A percentile compares a stretch with the other conserved stretches of the same genome.
Evolutionary conservation across 192 early-diverging fungal genomes (phyloP).

Genomic region (Podila epigama): DNA sequence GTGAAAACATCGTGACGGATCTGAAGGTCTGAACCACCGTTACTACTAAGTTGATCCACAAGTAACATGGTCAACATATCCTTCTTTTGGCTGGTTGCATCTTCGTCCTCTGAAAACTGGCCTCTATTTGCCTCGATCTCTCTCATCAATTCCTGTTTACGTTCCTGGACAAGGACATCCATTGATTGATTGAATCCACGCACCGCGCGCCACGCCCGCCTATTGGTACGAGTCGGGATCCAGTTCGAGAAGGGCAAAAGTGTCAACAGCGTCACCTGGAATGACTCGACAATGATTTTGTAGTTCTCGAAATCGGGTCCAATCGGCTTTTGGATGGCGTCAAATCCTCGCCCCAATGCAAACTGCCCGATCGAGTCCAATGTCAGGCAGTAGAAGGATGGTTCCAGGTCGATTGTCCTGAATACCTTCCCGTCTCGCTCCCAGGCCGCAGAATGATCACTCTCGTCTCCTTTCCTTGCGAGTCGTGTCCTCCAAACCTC

Average conservation of each 20-base stretch:
- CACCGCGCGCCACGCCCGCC: conserved; percentile 30
- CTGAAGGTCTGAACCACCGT: conserved; percentile 21
- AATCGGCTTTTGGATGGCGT: conserved; percentile 29
- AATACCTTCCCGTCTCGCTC: conserved; percentile 11
- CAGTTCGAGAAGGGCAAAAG: conserved; percentile 38
- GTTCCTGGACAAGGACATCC: conserved; percentile 18
- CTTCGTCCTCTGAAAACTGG: conserved; percentile 21
- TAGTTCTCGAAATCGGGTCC: conserved; percentile 37
- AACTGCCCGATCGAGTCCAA: conserved; percentile 43
- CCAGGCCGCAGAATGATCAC: too few relatives aligned
- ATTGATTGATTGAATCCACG: conserved; percentile 21
- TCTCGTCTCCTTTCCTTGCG: background rate
- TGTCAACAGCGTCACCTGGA: conserved; percentile 24
- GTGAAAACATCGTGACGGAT: conserved; percentile 40
- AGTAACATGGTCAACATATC: conserved; percentile 39
- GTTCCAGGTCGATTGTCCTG: conserved; percentile 29
- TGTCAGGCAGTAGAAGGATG: conserved; percentile 29
- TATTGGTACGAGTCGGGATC: conserved; percentile 39
- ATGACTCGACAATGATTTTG: conserved; percentile 41
- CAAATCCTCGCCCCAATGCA: conserved; percentile 34
- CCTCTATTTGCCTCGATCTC: conserved; percentile 21
- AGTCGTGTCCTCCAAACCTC: conserved; percentile 9
- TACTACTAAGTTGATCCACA: conserved; percentile 26
- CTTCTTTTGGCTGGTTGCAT: conserved; percentile 38
- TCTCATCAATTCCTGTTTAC: conserved; percentile 17